Evolutionary conservation across 108 stramenopile species (phyloP).

Genomic region (Bacterosira constricta): DNA sequence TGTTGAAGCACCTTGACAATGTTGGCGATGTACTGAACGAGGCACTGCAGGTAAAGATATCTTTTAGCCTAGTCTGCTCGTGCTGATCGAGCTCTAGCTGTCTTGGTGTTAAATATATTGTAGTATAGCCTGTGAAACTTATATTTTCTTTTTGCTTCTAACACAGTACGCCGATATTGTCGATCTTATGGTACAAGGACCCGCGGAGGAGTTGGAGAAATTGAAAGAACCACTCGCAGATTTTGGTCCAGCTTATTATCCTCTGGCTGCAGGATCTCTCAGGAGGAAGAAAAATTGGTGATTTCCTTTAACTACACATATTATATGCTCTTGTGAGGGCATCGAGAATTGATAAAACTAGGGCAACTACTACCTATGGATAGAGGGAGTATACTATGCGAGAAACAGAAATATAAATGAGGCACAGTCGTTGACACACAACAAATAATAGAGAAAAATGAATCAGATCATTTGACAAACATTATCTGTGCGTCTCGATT

Average conservation of each 20-base stretch:
- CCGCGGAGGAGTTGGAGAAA: constrained; percentile 25
- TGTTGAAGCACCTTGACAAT: constrained; percentile 23
- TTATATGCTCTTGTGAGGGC: too few relatives aligned
- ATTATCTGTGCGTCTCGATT: too few relatives aligned
- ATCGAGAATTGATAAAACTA: too few relatives aligned
- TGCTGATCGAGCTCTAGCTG: not conserved
- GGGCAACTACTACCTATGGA: too few relatives aligned
- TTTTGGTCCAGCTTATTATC: constrained; percentile 24
- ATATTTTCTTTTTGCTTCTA: not conserved
- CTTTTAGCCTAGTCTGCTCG: not conserved
- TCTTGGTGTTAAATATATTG: not conserved
- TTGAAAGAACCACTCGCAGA: constrained; percentile 31
- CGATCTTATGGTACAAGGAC: constrained; percentile 23
- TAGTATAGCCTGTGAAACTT: not conserved
- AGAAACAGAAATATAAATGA: too few relatives aligned
- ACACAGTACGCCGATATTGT: constrained; percentile 12
- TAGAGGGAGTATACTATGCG: too few relatives aligned
- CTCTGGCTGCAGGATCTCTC: constrained; percentile 3
- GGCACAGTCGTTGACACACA: too few relatives aligned
- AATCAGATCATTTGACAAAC: too few relatives aligned
- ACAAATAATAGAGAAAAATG: too few relatives aligned
- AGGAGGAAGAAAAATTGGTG: constrained; percentile 27
- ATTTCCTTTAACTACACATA: too few relatives aligned
- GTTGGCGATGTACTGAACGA: constrained; percentile 23
- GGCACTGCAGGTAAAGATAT: constrained; percentile 3